Evolutionary conservation across 2,329 filamentous ascomycete genomes (phyloP), one percentile per base, ranked within the genome.

Genomic region (Aspergillus proliferans): DNA sequence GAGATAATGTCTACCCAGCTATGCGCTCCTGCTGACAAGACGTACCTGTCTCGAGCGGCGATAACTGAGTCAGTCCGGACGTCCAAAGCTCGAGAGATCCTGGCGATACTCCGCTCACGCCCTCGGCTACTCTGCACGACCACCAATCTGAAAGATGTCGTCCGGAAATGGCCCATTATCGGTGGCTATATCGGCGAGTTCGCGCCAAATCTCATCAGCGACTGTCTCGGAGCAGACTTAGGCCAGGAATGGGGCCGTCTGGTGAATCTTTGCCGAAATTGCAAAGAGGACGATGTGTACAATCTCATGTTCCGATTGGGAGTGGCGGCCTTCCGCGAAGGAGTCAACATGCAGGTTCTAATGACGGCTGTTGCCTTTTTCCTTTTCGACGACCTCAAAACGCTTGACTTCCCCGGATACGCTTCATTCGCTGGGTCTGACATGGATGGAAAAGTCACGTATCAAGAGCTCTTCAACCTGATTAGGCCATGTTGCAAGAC

Each of bases 261-360:
- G 10, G 66, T 72, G 1, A 65, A 65, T 30, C 58, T 67, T 3
- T 75, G 70, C 34, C 58, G 64, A 19, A 38, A 57, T 1, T 57
- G 59, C 1, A 50, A 46, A 0, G 15, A 12, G 2, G 24, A 55
- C n/a, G 52, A 59, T 15, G 39, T 24, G 1, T 55, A 53, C 21
- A 30, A 41, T 6, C 54, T 79, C 14, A 76, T 76, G 62, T 80
- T 79, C 46, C 50, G 75, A 0, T 63, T 79, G 8, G 70, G 67
- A 1, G 55, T 69, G 0, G 58, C 81, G n/a, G 66, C 72, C 0
- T 81, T 75, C 50, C 57, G 64, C 0, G 22, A 58, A 0, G 53
- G 64, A 24, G 60, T 63, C 1, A 60, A 76, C n/a, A 69, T 76
- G 58, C 54, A 59, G 0, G 41, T 75, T 0, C 42, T 81, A 1